Percentiles rank a stretch among this genome's conserved stretches.
Conservation (phyloP, 2,329 filamentous ascomycete species). For the Mycosphaerelloides madeirae region DNA sequence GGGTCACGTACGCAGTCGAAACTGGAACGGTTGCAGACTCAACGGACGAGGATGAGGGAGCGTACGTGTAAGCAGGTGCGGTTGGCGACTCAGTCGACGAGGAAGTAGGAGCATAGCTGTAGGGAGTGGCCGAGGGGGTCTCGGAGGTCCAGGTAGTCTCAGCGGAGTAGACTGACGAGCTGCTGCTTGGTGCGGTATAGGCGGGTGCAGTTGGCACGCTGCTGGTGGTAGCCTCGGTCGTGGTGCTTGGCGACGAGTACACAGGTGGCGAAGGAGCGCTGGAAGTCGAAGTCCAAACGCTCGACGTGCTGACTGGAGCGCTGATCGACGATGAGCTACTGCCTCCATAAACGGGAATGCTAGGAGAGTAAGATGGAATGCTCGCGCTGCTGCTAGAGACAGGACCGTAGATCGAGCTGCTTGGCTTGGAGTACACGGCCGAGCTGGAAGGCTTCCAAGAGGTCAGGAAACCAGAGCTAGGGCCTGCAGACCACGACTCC, state of each 20-base stretch:
- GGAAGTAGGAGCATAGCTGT: constrained; percentile 13
- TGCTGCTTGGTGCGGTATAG: constrained; percentile 5
- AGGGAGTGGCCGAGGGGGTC: not conserved
- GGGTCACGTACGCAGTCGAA: not conserved
- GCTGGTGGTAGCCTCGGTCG: not conserved
- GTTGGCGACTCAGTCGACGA: constrained; percentile 2
- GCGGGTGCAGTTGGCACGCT: constrained; percentile 2
- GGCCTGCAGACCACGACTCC: constrained; percentile 7
- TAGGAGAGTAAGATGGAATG: constrained; percentile 4
- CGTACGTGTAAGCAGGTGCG: constrained; percentile 11
- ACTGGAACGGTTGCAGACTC: not conserved
- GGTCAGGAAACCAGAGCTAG: constrained; percentile 12
- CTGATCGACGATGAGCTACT: constrained; percentile 1
- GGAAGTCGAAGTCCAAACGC: not conserved
- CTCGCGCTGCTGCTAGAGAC: not conserved
- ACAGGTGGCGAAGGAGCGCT: not conserved
- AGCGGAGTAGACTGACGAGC: constrained; percentile 5
- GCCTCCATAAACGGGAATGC: not conserved
- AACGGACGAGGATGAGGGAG: constrained; percentile 8
- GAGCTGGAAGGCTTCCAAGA: constrained; percentile 12
- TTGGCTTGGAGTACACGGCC: constrained; percentile 6
- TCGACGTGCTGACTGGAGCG: not conserved
- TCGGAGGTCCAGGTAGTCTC: not conserved
- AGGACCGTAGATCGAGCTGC: constrained; percentile 1
- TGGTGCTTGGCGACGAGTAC: no score